Base-by-base conservation (phyloP, 306 rosid genomes). In the Casuarina cunninghamiana region DNA sequence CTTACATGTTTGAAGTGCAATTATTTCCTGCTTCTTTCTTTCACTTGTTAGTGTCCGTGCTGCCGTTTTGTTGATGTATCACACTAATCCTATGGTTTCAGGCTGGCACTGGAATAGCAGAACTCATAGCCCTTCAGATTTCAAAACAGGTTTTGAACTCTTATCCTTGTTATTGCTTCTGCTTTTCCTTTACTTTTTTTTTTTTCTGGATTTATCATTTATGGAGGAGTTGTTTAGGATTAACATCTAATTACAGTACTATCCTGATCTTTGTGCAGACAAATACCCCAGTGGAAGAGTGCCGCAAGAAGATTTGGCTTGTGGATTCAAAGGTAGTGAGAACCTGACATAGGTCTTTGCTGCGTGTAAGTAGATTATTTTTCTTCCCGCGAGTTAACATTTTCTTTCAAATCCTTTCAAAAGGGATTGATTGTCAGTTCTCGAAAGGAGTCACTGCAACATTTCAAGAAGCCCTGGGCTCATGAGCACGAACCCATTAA, bases 81-180 rank as follows among this genome's bases (percentile, higher is more conserved):
- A 81, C 69, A 79, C 75, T 81, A 73, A 70, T 79, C 73, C 84
- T 76, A n/a, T 85, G 84, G 77, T 77, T 77, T 75, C 91, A 96
- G 99, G 99, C 98, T n/a, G 99, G 99, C 76, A 96, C 98, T 37
- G 98, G 99, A 82, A 96, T 96, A 77, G 99, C 99, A 37, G 97
- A 87, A 81, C 96, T 96, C 77, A 93, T 95, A 75, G 99, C 99
- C 72, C 98, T 96, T 46, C 96, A 96, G 86, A 82, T 84, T 41
- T 91, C 99, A n/a, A 96, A 93, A 82, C 85, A 87, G 97, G 98
- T 96, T 69, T 61, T 39, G 72, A 45, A 71, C 85, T 55, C 63
- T 35, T 83, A 21, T 48, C 42, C 15, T 37, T 43, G 74, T 58
- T 53, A 6, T 37, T 60, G 38, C 44, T 8, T 21, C 71, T 17